Evolutionary conservation across 306 rosid species (phyloP).

Genomic region (Corylus heterophylla): DNA sequence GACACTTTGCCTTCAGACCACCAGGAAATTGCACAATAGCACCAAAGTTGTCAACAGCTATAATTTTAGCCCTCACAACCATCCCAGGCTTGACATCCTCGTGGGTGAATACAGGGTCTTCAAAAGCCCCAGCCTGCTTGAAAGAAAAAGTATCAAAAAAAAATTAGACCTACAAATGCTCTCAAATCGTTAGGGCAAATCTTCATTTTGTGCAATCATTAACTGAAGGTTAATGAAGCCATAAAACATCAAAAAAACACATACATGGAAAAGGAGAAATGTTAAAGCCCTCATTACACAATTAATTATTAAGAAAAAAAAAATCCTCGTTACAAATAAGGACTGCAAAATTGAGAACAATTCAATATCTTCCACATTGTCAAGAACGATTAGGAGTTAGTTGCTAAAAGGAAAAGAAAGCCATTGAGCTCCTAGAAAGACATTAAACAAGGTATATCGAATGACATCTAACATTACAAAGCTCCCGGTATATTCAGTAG

Average conservation of each 20-base stretch:
- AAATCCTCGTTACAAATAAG: background rate
- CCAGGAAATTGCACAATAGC: slow-evolving; percentile 97
- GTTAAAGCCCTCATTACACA: background rate
- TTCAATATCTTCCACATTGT: background rate
- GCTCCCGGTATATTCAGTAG: background rate
- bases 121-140: slow-evolving; percentile 80
- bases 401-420: background rate
- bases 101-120: slow-evolving; percentile 81
- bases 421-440: background rate
- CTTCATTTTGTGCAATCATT: slow-evolving; percentile 2
- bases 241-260: background rate
- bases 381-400: background rate
- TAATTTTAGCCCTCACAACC: slow-evolving; percentile 77
- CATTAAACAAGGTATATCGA: background rate
- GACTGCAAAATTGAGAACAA: background rate
- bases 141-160: slow-evolving; percentile 20
- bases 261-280: background rate
- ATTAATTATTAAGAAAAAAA: too few relatives aligned
- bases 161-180: slow-evolving; percentile 16
- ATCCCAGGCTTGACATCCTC: slow-evolving; percentile 94
- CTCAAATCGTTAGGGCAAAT: slow-evolving; percentile 13
- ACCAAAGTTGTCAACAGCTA: slow-evolving; percentile 81
- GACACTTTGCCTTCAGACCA: slow-evolving; percentile 95
- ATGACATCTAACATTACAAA: background rate
- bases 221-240: background rate